Base-by-base conservation (phyloP, 441 rosid genomes). In the Gossypium aridum region DNA sequence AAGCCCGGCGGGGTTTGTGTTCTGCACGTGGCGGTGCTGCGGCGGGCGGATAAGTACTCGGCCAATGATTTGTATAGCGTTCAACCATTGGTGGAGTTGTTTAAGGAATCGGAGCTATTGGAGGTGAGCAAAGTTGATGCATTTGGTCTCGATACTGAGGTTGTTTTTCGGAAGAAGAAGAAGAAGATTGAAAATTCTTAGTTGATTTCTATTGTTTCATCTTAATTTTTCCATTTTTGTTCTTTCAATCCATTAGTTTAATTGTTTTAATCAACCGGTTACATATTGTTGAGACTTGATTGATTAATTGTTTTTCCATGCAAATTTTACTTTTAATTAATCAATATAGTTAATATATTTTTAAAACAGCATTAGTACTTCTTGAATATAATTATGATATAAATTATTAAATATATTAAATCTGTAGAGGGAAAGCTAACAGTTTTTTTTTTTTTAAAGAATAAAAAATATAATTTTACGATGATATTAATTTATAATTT, bases 101-200 rank as follows among this genome's bases (percentile, higher is more conserved):
- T 93, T 9, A 80, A 60, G 78, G 61, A 73, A 28, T 94, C 96
- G 4, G 84, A 92, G 78, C 62, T 94, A 34, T 87, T 92, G 1
- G 80, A 78, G 70, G 75, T 84, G 28, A 81, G 94, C 84, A 87
- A 81, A 77, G 88, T 94, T 70, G 99, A 94, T 70, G 99, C 97
- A 22, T 92, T 94, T 74, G 99, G 99, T 14, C 85, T 94, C 78
- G 99, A 94, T 64, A 94, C 98, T 1, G 99, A 94, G 80, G 83
- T 91, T 16, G 97, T 85, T 51, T 90, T 94, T 28, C 71, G 88
- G 63, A 94, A 88, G 87, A 88, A 77, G 9, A 34, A 34, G 34
- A 31, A 31, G 43, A 53, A 71, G 16, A 54, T 57, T 22, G 23
- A 7, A 75, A 81, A 63, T 67, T 67, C 61, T 70, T 60, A 80